These are phyloP conservation scores for Halenospora varia DNA, from an alignment of 495 filamentous ascomycete species.

Conservation along the genomic window DNA sequence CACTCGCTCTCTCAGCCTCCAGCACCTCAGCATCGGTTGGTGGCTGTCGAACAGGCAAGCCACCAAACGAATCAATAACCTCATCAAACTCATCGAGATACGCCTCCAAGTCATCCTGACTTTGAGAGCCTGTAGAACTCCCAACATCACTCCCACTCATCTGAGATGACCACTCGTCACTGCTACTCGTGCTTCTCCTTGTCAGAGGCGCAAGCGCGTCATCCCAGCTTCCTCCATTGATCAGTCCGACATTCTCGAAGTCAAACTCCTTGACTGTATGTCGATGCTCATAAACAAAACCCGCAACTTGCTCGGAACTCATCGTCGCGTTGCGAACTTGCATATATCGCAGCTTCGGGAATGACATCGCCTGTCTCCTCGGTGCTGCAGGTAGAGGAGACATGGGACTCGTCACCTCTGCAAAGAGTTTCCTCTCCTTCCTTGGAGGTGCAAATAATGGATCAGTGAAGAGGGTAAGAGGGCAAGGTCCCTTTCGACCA, in stretches of 20 bases:
- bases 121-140: conserved; percentile 13
- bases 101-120: conserved; percentile 17
- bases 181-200: conserved; percentile 48
- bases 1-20: conserved; percentile 34
- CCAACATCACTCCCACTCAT: conserved; percentile 32
- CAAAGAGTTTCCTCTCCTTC: conserved; percentile 42
- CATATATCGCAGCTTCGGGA: conserved; percentile 56
- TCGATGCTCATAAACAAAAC: conserved; percentile 57
- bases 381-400: conserved; percentile 42
- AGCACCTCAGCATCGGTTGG: conserved; percentile 33
- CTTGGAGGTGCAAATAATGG: conserved; percentile 52
- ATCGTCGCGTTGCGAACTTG: conserved; percentile 62
- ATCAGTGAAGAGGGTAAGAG: conserved; percentile 58
- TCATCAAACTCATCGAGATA: conserved; percentile 18
- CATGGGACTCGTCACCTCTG: conserved; percentile 51
- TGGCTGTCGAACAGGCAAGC: conserved; percentile 22
- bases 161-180: conserved; percentile 43
- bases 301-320: conserved; percentile 60
- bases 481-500: conserved; percentile 61
- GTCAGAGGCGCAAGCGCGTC: conserved; percentile 66
- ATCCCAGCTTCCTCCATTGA: conserved; percentile 64
- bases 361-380: conserved; percentile 43
- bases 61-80: conserved; percentile 8
- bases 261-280: conserved; percentile 63
- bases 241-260: conserved; percentile 63